These are phyloP conservation scores for Cercospora citrullina DNA, from an alignment of 2,329 filamentous ascomycete species.

Conservation along the genomic window DNA sequence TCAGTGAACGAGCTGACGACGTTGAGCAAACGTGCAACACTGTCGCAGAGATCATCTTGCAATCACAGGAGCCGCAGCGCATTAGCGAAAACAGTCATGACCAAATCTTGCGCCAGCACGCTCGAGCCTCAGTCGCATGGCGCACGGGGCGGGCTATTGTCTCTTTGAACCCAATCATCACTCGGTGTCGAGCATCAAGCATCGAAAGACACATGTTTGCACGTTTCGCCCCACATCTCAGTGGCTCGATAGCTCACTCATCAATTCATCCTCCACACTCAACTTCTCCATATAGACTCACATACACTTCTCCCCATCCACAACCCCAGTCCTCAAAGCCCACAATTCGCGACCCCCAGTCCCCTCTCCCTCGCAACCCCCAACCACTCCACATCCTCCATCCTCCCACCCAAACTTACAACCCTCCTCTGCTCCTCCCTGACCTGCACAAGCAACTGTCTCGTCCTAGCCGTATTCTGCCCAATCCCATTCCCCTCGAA, in stretches of 20 bases:
- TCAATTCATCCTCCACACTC: background rate
- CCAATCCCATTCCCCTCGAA: slow-evolving; percentile 52
- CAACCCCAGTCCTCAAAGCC: slow-evolving; percentile 43
- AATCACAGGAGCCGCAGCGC: too few relatives aligned
- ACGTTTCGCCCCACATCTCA: too few relatives aligned
- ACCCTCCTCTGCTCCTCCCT: slow-evolving; percentile 50
- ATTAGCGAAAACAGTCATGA: too few relatives aligned
- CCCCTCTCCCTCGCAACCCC: slow-evolving; percentile 49
- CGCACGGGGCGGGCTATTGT: too few relatives aligned
- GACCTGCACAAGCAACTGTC: slow-evolving; percentile 49
- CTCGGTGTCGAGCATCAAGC: too few relatives aligned
- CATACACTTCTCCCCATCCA: background rate
- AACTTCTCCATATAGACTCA: background rate
- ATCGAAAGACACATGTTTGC: too few relatives aligned
- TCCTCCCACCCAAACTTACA: slow-evolving; percentile 38
- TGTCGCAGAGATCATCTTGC: too few relatives aligned
- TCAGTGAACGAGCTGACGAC: background rate
- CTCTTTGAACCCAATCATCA: too few relatives aligned
- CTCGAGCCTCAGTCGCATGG: too few relatives aligned
- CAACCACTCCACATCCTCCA: slow-evolving; percentile 54
- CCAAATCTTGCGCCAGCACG: too few relatives aligned
- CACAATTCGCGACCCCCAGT: slow-evolving; percentile 54
- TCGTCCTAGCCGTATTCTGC: slow-evolving; percentile 49
- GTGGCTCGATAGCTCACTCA: background rate
- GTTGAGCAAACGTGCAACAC: background rate